Conservation (phyloP, 768 basidiomycete genomes). For the Macrolepiota fuliginosa region DNA sequence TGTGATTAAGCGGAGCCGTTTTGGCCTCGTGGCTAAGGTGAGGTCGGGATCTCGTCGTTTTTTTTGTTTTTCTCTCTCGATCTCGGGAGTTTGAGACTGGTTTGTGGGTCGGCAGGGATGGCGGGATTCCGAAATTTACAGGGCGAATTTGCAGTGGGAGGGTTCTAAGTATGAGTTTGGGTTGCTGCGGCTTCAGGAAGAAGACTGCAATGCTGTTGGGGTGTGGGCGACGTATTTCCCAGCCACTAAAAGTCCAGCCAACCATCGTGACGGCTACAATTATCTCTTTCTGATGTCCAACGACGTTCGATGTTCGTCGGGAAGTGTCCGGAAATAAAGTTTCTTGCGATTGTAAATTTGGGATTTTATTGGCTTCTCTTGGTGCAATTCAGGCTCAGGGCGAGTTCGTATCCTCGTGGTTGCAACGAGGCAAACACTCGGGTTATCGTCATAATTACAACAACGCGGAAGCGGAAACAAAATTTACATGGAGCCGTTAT, state of each 20-base stretch:
- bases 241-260: neutral
- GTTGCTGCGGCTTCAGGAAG: neutral
- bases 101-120: no score
- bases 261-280: neutral
- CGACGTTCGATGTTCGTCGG: neutral
- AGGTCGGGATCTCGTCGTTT: neutral
- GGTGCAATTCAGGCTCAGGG: neutral
- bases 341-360: neutral
- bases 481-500: neutral
- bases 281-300: neutral
- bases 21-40: constrained; percentile 8
- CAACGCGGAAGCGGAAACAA: neutral
- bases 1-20: neutral
- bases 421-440: neutral
- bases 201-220: neutral
- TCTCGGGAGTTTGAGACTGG: neutral
- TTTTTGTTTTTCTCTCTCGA: neutral
- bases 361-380: neutral
- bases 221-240: neutral
- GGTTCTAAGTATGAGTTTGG: neutral
- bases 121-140: neutral
- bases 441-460: neutral
- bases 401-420: neutral
- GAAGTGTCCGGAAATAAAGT: neutral
- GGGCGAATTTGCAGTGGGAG: neutral